Evolutionary conservation across 768 basidiomycete genomes (phyloP).

Genomic region (Calocera cornea): DNA sequence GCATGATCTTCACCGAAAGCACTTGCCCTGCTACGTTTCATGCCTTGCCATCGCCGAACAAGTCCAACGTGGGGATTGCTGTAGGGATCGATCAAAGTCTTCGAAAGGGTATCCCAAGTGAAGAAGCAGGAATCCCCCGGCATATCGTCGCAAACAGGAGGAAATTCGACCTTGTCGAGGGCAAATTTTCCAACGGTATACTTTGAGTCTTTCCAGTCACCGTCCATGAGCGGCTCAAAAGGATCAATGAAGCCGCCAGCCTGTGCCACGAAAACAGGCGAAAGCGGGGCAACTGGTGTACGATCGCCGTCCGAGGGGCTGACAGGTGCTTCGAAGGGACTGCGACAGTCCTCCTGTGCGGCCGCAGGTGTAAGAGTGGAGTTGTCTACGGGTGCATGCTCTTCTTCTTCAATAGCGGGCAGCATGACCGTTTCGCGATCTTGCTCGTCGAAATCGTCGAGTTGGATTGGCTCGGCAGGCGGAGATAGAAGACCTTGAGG

Average conservation of each 20-base stretch:
- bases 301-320: neutral
- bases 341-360: neutral
- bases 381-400: neutral
- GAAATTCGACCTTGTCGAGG: neutral
- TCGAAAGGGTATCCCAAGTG: neutral
- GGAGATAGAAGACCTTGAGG: neutral
- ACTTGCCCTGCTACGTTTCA: neutral
- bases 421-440: neutral
- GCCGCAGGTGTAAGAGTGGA: neutral
- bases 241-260: neutral
- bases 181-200: neutral
- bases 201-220: neutral
- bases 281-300: neutral
- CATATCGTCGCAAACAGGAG: neutral
- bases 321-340: neutral
- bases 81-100: neutral
- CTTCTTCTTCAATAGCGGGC: neutral
- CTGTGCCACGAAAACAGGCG: neutral
- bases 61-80: neutral
- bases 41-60: neutral
- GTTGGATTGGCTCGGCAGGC: neutral
- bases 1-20: neutral
- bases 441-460: neutral
- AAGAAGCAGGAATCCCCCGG: neutral
- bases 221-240: neutral